Percentiles rank a stretch among this genome's conserved stretches.
phyloP scores from a whole-genome alignment of 176 grass and related monocot genomes.

The Lolium multiflorum region DNA sequence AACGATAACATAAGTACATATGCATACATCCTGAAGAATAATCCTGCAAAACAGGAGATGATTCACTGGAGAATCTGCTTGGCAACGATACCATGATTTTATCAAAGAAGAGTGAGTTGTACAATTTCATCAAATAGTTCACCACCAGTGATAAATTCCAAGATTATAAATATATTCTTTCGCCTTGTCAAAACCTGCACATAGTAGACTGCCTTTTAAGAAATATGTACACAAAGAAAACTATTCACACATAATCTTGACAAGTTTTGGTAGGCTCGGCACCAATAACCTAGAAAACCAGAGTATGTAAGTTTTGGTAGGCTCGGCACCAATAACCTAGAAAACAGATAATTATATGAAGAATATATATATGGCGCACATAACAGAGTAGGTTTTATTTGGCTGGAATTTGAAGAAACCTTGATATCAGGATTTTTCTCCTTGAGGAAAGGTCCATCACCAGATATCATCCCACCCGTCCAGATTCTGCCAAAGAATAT shows the following conservation, averaged over 20 bases:
- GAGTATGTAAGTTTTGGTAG: constrained; percentile 88
- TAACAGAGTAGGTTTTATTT: constrained; percentile 13
- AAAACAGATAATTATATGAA: background rate
- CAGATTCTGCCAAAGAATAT: constrained; percentile 91
- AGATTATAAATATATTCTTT: constrained; percentile 98
- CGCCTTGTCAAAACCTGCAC: constrained; percentile 93
- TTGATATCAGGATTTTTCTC: constrained; percentile 94
- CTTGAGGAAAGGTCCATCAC: constrained; percentile 77
- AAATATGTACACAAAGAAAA: no score
- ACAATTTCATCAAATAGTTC: constrained; percentile 99
- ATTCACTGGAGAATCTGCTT: no score
- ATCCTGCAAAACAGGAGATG: no score
- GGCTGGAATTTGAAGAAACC: constrained; percentile 40
- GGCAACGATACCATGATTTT: no score
- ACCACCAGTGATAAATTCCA: constrained; percentile 95
- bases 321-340: constrained; percentile 56
- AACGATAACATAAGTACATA: no score
- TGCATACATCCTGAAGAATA: no score
- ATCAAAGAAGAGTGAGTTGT: constrained; percentile 34
- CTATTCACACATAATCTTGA: no score
- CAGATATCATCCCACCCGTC: constrained; percentile 91
- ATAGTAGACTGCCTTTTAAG: constrained; percentile 35
- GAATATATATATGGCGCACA: constrained; percentile 25
- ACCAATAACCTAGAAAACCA: constrained; percentile 21
- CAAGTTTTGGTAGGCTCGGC: no score